Base-by-base conservation (phyloP, 2,329 filamentous ascomycete genomes). In the Diaporthe batatas region DNA sequence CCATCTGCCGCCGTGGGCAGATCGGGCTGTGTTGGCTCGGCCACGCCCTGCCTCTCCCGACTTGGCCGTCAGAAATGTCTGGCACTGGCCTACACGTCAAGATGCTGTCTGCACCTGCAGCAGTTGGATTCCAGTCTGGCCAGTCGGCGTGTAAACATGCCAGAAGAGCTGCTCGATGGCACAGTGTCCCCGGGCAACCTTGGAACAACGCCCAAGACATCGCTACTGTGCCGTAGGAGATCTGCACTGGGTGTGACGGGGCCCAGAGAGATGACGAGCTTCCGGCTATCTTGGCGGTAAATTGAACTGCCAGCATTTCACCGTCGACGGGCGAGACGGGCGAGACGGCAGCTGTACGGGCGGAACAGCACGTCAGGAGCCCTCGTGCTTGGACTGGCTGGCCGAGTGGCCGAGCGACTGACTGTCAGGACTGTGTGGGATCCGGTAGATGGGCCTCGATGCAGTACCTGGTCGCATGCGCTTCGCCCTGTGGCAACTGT, bases 161-260 rank as follows among this genome's bases (percentile, higher is more conserved):
- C 57, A 42, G 39, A 14, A 62, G 57, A 39, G 23, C 16, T 62
- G n/a, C 36, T 65, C 51, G 51, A 59, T 68, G 53, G 69, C 68
- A 65, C 58, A 67, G 59, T 55, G 59, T 68, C 36, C 68, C 59
- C 58, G 62, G 53, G 53, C 55, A 62, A 39, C 44, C 62, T 67
- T 42, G 51, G 55, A 18, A 44, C n/a, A 69, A 5, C 18, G n/a
- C 25, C 44, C 47, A 36, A 62, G 55, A 70, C 53, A 70, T 58
- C 18, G 44, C 47, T 70, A 62, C 68, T 70, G 55, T 70, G 55
- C 47, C 57, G 47, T 70, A n/a, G 47, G 55, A 62, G 68, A 70
- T 70, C 68, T 58, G 55, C 68, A 70, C 68, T 70, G 68, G 68
- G 68, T 62, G 68, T 62, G 68, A 70, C 68, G 47, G 68, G 49